Conservation (phyloP, 495 filamentous ascomycete species). For the Venustampulla echinocandica region DNA sequence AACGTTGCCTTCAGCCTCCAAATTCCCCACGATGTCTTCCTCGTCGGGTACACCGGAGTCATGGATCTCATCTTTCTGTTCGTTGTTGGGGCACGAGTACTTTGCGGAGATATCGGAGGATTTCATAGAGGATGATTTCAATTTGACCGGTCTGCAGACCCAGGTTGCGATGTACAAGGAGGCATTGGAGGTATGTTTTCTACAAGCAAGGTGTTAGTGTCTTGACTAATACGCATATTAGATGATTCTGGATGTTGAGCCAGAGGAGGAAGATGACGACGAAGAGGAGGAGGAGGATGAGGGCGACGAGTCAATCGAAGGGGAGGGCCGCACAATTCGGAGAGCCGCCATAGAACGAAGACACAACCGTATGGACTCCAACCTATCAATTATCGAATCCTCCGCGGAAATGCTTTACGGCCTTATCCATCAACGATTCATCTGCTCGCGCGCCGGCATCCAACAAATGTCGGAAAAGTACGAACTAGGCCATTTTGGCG, state of each 20-base stretch:
- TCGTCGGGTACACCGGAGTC: conserved; percentile 83
- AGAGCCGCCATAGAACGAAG: conserved; percentile 56
- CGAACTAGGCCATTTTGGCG: conserved; percentile 88
- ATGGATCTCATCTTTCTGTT: conserved; percentile 97
- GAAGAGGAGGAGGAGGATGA: conserved; percentile 66
- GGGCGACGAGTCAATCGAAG: conserved; percentile 67
- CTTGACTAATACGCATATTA: conserved; percentile 29
- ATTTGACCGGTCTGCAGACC: conserved; percentile 86
- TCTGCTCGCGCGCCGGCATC: conserved; percentile 93
- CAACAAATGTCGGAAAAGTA: conserved; percentile 99
- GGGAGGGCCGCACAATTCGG: conserved; percentile 50
- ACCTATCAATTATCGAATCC: conserved; percentile 90
- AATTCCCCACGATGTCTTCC: conserved; percentile 42
- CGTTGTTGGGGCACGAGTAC: conserved; percentile 91
- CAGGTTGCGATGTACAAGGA: conserved; percentile 99
- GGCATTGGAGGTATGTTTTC: conserved; percentile 48
- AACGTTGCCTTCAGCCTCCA: not conserved
- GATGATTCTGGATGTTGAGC: conserved; percentile 98
- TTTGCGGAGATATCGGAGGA: conserved; percentile 98
- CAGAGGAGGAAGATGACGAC: conserved; percentile 77
- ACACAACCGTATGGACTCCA: conserved; percentile 80
- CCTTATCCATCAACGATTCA: conserved; percentile 95
- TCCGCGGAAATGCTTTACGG: conserved; percentile 96
- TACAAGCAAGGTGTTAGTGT: not conserved
- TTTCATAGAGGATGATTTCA: conserved; percentile 99